Percentiles rank a stretch among this genome's conserved stretches.
Conservation (phyloP, 805 yeast species). For the Teunomyces funiuensis region DNA sequence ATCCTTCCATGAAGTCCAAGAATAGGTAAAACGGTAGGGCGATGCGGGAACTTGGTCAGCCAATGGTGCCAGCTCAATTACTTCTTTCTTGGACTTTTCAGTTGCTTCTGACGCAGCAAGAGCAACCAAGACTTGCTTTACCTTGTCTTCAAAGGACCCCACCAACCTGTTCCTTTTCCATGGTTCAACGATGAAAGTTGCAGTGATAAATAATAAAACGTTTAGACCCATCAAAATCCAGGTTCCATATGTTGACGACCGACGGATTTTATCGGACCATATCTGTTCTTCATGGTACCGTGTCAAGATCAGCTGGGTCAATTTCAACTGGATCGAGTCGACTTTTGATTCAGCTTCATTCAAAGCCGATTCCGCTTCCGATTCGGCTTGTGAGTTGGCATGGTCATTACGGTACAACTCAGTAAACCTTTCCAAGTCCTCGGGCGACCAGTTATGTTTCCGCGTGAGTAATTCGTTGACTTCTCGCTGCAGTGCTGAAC, state of each 20-base stretch:
- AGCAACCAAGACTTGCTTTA: slow-evolving; percentile 42
- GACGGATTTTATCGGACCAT: slow-evolving; percentile 95
- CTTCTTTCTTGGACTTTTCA: slow-evolving; percentile 10
- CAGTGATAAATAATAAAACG: slow-evolving; percentile 69
- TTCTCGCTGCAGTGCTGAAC: slow-evolving; percentile 75
- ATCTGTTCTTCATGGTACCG: slow-evolving; percentile 96
- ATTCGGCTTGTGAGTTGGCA: slow-evolving; percentile 60
- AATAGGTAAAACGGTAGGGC: background rate
- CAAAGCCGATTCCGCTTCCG: slow-evolving; percentile 47
- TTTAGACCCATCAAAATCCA: slow-evolving; percentile 86
- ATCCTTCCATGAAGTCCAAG: slow-evolving; percentile 15
- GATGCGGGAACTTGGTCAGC: background rate
- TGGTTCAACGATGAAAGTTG: slow-evolving; percentile 89
- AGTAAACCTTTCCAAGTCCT: slow-evolving; percentile 84
- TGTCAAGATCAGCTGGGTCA: slow-evolving; percentile 76
- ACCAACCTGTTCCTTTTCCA: slow-evolving; percentile 86
- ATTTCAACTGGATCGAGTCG: slow-evolving; percentile 65
- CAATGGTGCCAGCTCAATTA: background rate
- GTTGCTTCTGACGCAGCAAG: slow-evolving; percentile 9
- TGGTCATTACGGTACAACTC: slow-evolving; percentile 80
- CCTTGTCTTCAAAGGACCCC: slow-evolving; percentile 79
- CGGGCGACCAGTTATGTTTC: slow-evolving; percentile 76
- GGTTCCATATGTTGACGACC: slow-evolving; percentile 97
- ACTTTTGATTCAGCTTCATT: slow-evolving; percentile 57
- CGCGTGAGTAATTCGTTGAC: slow-evolving; percentile 85